Evolutionary conservation across 495 filamentous ascomycete genomes (phyloP).

Genomic region (Penicillium egyptiacum): DNA sequence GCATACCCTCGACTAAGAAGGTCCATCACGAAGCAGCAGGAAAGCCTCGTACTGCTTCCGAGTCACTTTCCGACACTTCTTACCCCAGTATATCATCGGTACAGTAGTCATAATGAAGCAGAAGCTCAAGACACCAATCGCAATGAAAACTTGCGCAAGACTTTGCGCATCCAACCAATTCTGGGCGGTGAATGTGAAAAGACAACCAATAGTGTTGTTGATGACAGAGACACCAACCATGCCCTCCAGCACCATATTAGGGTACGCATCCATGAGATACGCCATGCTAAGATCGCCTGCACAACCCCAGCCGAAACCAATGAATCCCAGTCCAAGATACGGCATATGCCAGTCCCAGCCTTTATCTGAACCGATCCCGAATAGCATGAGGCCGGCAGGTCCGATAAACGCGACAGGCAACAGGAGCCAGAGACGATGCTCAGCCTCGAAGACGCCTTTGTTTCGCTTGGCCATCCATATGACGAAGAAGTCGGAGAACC

Average conservation of each 20-base stretch:
- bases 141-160: slow-evolving; percentile 27
- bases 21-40: slow-evolving; percentile 21
- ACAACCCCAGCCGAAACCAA: slow-evolving; percentile 40
- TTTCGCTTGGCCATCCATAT: slow-evolving; percentile 33
- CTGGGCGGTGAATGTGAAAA: slow-evolving; percentile 33
- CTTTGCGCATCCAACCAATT: slow-evolving; percentile 25
- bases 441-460: slow-evolving; percentile 33
- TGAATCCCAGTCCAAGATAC: slow-evolving; percentile 33
- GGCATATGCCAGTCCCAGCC: slow-evolving; percentile 28
- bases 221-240: slow-evolving; percentile 40
- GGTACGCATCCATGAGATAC: slow-evolving; percentile 35
- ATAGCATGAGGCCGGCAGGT: slow-evolving; percentile 35
- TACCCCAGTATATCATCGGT: slow-evolving; percentile 25
- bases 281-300: slow-evolving; percentile 37
- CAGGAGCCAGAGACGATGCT: slow-evolving; percentile 39
- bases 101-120: slow-evolving; percentile 20
- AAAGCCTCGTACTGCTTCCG: slow-evolving; percentile 22
- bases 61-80: slow-evolving; percentile 15
- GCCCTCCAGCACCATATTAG: slow-evolving; percentile 35
- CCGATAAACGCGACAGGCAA: slow-evolving; percentile 30
- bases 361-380: slow-evolving; percentile 33
- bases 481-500: slow-evolving; percentile 36
- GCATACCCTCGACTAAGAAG: neutral
- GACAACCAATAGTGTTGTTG: slow-evolving; percentile 38
- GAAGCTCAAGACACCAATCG: slow-evolving; percentile 28